Evolutionary conservation across 805 yeast species (phyloP).

Genomic region (Nakazawaea pomicola): DNA sequence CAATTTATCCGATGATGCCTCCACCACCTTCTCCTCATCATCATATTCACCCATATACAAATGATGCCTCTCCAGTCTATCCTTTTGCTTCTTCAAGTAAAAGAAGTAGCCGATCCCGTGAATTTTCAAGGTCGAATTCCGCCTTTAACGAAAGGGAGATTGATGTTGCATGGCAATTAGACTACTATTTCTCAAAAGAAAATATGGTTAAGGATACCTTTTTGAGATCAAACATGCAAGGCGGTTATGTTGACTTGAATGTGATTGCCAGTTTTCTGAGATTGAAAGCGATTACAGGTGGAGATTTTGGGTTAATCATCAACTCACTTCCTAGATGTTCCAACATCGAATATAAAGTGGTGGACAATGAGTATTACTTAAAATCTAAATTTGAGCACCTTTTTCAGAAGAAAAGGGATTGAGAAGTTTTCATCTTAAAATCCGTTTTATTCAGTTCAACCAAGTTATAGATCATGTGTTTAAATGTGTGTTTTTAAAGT

Average conservation of each 20-base stretch:
- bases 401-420: constrained; percentile 2
- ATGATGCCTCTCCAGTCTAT: background rate
- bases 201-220: constrained; percentile 79
- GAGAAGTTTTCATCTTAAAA: too few species aligned
- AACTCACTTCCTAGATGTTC: constrained; percentile 6
- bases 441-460: too few species aligned
- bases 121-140: constrained; percentile 2
- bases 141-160: background rate
- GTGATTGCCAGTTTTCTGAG: constrained; percentile 67
- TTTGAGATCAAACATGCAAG: constrained; percentile 73
- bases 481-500: too few species aligned
- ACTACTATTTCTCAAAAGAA: constrained; percentile 83
- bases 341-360: constrained; percentile 7
- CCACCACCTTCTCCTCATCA: constrained; percentile 6
- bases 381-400: constrained; percentile 10
- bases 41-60: too few species aligned
- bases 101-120: constrained; percentile 4
- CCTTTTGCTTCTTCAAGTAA: background rate
- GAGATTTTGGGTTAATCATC: constrained; percentile 38
- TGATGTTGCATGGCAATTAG: constrained; percentile 51
- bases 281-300: constrained; percentile 51
- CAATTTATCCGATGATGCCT: constrained; percentile 8
- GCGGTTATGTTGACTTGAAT: constrained; percentile 62
- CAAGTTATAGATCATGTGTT: too few species aligned
- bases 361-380: constrained; percentile 6